Conservation (phyloP, 177 flowering plant species). For the Vitis hybrid region DNA sequence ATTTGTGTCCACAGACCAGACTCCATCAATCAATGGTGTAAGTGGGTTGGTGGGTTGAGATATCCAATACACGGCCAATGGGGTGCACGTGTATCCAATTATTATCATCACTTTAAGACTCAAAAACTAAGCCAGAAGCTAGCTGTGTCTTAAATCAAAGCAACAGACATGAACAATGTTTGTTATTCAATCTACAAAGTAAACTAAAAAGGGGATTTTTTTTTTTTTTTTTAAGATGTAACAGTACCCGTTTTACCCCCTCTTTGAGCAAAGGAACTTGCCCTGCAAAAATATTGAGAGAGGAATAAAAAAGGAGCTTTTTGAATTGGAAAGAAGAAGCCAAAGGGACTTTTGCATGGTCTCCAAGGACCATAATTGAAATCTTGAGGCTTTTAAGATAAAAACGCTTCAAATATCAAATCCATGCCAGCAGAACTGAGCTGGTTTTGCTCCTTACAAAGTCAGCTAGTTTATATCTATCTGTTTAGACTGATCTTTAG, state of each 20-base stretch:
- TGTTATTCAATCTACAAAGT: constrained; percentile 20
- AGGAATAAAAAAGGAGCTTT: constrained; percentile 23
- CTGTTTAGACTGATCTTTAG: constrained; percentile 28
- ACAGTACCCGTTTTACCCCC: neutral
- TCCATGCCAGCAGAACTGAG: constrained; percentile 48
- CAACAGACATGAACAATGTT: constrained; percentile 22
- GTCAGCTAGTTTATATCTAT: constrained; percentile 38
- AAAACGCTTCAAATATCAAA: constrained; percentile 13
- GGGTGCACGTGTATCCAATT: constrained; percentile 27
- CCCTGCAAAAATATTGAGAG: constrained; percentile 2
- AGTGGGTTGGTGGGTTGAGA: constrained; percentile 16
- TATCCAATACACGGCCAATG: constrained; percentile 1
- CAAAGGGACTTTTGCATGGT: constrained; percentile 58
- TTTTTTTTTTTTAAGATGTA: neutral
- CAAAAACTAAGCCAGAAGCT: constrained; percentile 10
- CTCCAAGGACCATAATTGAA: constrained; percentile 51
- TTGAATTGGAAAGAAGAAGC: constrained; percentile 24
- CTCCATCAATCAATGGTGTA: constrained; percentile 10
- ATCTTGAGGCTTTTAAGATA: constrained; percentile 30
- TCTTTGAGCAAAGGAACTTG: constrained; percentile 1
- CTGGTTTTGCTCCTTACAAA: constrained; percentile 32
- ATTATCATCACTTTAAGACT: neutral
- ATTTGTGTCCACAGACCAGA: too few species aligned
- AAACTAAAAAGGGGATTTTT: constrained; percentile 2
- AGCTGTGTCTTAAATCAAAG: constrained; percentile 28